Base-by-base conservation (phyloP, 2,329 filamentous ascomycete genomes). In the Fragosphaeria purpurea region DNA sequence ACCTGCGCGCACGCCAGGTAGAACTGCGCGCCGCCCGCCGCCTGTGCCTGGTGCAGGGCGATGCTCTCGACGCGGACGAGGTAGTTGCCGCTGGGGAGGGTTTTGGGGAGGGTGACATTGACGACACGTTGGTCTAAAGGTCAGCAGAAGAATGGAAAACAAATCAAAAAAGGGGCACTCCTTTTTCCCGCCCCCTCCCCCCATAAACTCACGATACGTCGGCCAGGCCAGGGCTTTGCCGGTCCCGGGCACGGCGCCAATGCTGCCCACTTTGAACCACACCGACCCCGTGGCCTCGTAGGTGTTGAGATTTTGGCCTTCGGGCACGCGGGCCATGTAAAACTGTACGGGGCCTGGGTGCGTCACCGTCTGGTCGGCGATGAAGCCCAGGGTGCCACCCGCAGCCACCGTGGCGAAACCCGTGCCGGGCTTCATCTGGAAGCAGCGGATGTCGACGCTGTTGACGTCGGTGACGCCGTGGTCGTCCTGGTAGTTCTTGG, bases 401-500 rank as follows among this genome's bases (percentile, higher is more conserved):
- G 63, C 63, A 7, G 58, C 56, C 1, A 64, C 54, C 6, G 58
- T 60, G 1, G 60, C 61, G 12, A 56, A 57, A 9, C 35, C 51
- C 1, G 51, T 59, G 12, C 58, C 60, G 2, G 59, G 42, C 7
- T 47, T 44, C 51, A 58, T 52, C 53, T 65, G 62, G 57, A 60
- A 64, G 62, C 63, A 66, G 12, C 63, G 62, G 51, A 65, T 62
- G 51, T 65, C 62, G 0, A 55, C 45, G 50, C 57, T 61, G 52
- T 53, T 59, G 11, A 66, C 60, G 58, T 58, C 57, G 3, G 63
- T 64, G 31, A 65, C 63, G 12, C 61, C 62, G 22, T 55, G 58
- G 53, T 66, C 64, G 52, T 56, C 62, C 44, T 62, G 62, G 57
- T 61, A 62, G 59, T 65, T 65, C 56, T 64, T 65, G n/a, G 63